These are phyloP conservation scores for Oryza rufipogon DNA, from an alignment of 176 grass and related monocot species.

Conservation along the genomic window DNA sequence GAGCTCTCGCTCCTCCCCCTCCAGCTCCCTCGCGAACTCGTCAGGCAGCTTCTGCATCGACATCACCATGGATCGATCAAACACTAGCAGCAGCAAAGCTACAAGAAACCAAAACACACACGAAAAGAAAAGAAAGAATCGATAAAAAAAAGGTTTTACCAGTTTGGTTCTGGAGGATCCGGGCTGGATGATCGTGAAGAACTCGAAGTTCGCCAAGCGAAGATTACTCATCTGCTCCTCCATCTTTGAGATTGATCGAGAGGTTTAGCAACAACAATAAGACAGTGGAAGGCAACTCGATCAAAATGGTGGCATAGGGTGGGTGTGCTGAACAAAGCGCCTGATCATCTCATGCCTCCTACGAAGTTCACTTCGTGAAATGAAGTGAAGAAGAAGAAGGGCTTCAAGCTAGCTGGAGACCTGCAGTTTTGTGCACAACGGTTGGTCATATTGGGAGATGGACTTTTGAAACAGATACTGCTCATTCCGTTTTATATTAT, in stretches of 20 bases:
- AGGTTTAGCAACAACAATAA: background rate
- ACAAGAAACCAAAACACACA: background rate
- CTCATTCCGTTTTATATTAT: no score
- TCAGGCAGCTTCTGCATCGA: conserved; percentile 36
- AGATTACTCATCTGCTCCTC: background rate
- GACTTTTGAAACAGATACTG: no score
- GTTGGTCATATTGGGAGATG: no score
- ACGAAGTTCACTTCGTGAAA: no score
- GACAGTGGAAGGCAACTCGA: background rate
- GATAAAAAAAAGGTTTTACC: background rate
- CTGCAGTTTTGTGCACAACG: no score
- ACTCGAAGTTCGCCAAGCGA: conserved; percentile 23
- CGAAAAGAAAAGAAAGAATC: background rate
- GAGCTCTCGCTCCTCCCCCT: background rate
- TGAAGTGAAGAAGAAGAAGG: no score
- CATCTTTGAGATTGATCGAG: background rate
- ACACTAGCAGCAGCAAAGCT: background rate
- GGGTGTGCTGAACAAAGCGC: no score
- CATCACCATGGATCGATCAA: background rate
- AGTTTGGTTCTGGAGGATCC: conserved; percentile 10
- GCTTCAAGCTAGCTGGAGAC: no score
- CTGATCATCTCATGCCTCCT: no score
- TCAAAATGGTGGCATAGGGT: no score
- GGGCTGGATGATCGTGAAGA: conserved; percentile 41
- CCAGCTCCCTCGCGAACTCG: conserved; percentile 28